Base-by-base conservation (phyloP, 305 asterid genomes). In the Withania somnifera region DNA sequence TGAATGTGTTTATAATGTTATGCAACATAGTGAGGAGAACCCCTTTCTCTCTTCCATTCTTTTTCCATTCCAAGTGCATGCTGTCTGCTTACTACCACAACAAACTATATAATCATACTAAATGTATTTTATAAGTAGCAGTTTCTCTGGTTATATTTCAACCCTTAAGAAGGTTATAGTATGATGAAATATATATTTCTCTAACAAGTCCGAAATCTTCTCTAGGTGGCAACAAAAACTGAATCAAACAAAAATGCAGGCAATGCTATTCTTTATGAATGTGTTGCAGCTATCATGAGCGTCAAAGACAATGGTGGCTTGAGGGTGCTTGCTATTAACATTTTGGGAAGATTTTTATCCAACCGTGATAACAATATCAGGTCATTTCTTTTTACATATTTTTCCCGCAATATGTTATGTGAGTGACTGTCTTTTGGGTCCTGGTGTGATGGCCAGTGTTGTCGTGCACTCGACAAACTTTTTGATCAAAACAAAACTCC, bases 291-390 rank as follows among this genome's bases (percentile, higher is more conserved):
- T 53, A 95, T 95, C 82, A 94, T 97, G 98, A 88, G 89, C 83
- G 87, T 97, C 84, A 98, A 95, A 88, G 99, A 97, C 77, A 95
- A 91, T 84, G 96, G 98, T 78, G 99, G 99, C 77, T 88, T 97
- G 80, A 89, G 99, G 86, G 98, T 94, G 42, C 98, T 97, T 82
- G 98, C 97, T 80, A 90, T 97, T 86, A 97, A 97, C 88, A 95
- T 97, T 83, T 84, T 97, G 97, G 99, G 99, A 84, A 92, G 99
- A 88, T 97, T 95, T 88, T 87, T 95, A 91, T 97, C 98, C 86
- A 93, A 97, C 89, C 95, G 97, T 71, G 99, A 97, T 86, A 97
- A 97, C 91, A 97, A 97, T 90, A 94, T 92, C 90, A 92, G 98
- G 99, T 93, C 64, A 61, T 84, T 57, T 80, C 51, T 69, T 71